A percentile compares a stretch with the other conserved stretches of the same genome.
Evolutionary conservation across 345 rosid genomes (phyloP).

Genomic region (Psidium guajava): DNA sequence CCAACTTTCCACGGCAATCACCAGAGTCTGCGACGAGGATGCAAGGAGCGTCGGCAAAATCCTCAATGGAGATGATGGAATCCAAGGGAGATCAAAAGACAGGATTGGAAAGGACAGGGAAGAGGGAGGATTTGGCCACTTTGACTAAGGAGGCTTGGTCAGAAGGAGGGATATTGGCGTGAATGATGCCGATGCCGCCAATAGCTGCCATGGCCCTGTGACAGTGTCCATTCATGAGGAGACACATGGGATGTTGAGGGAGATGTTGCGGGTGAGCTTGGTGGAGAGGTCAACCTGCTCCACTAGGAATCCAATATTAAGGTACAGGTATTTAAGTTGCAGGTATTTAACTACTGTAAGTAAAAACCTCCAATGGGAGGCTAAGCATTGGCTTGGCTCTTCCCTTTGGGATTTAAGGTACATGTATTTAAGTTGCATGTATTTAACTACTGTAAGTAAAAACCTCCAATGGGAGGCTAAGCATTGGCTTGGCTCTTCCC

Average conservation of each 20-base stretch:
- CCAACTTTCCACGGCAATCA: slow-evolving; percentile 23
- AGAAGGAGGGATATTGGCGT: slow-evolving; percentile 46
- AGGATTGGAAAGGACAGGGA: slow-evolving; percentile 53
- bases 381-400: too few relatives aligned
- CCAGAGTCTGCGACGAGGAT: slow-evolving; percentile 25
- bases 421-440: too few relatives aligned
- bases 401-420: too few relatives aligned
- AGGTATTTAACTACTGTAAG: too few relatives aligned
- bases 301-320: too few relatives aligned
- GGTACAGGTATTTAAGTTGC: too few relatives aligned
- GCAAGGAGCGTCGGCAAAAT: not conserved
- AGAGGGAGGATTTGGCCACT: slow-evolving; percentile 55
- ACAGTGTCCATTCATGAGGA: slow-evolving; percentile 98
- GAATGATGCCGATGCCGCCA: slow-evolving; percentile 74
- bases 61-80: not conserved
- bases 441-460: too few relatives aligned
- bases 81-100: slow-evolving; percentile 21
- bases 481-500: too few relatives aligned
- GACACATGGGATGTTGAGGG: slow-evolving; percentile 86
- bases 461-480: too few relatives aligned
- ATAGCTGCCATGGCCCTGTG: slow-evolving; percentile 81
- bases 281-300: too few relatives aligned
- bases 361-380: too few relatives aligned
- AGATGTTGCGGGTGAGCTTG: too few relatives aligned
- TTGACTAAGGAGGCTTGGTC: slow-evolving; percentile 57